Percentiles rank a stretch among this genome's conserved stretches.
These are phyloP conservation scores for Verticillium zaregamsianum DNA, from an alignment of 2,329 filamentous ascomycete genomes.

Conservation along the genomic window DNA sequence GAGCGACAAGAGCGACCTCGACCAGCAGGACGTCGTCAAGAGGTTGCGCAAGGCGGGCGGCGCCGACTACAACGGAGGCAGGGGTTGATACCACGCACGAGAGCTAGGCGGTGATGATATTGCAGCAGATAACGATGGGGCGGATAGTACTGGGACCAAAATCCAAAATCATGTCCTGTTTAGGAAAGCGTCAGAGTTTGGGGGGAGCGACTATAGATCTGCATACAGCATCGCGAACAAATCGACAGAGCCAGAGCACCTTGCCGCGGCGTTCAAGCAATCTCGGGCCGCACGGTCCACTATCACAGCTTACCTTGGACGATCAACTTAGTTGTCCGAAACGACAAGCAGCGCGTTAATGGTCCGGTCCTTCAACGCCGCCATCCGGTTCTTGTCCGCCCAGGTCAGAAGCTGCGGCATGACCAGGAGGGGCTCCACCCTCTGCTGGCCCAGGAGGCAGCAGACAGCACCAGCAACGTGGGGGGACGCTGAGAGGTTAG, in stretches of 20 bases:
- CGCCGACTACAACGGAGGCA: constrained; percentile 66
- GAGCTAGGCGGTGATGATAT: no score
- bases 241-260: background rate
- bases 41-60: constrained; percentile 62
- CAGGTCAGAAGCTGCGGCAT: constrained; percentile 2
- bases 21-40: constrained; percentile 56
- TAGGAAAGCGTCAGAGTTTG: background rate
- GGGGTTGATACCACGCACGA: constrained; percentile 35
- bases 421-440: background rate
- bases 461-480: constrained; percentile 2
- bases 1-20: constrained; percentile 54
- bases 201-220: background rate
- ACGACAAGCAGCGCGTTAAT: constrained; percentile 2
- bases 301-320: background rate
- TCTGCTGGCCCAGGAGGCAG: background rate
- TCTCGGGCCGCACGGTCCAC: background rate
- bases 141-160: no score
- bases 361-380: background rate
- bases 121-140: no score
- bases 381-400: constrained; percentile 2
- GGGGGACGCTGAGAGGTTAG: background rate
- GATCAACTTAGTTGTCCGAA: background rate
- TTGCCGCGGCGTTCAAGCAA: background rate
- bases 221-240: background rate
- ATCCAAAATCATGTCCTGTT: background rate